A percentile compares a stretch with the other conserved stretches of the same genome.
phyloP scores from a whole-genome alignment of 2,329 filamentous ascomycete genomes.

The Botryotinia globosa region DNA sequence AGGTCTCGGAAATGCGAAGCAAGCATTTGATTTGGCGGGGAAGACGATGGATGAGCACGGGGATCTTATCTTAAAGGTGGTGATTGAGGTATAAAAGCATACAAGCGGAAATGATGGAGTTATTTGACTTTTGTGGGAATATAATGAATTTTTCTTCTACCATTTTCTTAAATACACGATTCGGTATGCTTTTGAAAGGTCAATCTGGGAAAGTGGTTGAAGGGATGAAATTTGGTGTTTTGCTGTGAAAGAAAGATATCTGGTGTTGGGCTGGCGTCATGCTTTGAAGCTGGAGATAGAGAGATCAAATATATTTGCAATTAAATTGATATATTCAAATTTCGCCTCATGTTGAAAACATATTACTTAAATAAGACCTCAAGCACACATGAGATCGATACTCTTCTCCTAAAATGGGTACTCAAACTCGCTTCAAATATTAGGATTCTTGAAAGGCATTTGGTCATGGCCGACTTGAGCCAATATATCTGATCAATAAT shows the following conservation, averaged over 20 bases:
- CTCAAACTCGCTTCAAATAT: neutral
- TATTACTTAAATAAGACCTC: neutral
- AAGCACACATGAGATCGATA: neutral
- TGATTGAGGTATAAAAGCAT: constrained; percentile 51
- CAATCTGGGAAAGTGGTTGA: neutral
- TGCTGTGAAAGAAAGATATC: neutral
- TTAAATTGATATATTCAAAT: neutral
- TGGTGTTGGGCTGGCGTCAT: neutral
- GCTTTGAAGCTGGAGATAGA: neutral
- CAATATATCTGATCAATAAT: neutral
- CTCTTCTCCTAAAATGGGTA: too few species aligned
- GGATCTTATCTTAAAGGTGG: constrained; percentile 69
- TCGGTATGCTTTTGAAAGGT: too few species aligned
- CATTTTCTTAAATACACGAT: neutral
- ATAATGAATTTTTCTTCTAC: neutral
- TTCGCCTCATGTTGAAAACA: too few species aligned
- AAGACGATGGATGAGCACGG: constrained; percentile 66
- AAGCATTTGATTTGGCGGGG: constrained; percentile 68
- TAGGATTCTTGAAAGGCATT: neutral
- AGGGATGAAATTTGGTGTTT: neutral
- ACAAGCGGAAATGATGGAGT: neutral
- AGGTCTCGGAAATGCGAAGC: constrained; percentile 58
- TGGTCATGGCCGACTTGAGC: neutral
- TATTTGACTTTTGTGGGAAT: neutral
- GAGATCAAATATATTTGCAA: neutral